A percentile compares a stretch with the other conserved stretches of the same genome.
Conservation (phyloP, 2,329 filamentous ascomycete genomes). For the Penicillium nordicum region DNA sequence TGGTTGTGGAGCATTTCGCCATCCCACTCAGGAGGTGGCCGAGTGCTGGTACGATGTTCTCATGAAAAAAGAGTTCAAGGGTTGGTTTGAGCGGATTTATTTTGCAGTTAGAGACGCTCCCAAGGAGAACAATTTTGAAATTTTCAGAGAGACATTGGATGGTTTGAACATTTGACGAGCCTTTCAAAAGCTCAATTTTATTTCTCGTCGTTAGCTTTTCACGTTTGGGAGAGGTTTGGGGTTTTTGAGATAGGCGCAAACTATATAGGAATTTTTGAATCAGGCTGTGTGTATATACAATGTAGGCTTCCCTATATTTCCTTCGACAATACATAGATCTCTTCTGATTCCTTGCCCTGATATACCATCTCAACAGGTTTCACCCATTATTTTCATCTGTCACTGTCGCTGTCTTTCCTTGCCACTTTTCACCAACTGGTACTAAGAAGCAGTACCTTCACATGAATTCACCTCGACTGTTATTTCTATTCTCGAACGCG, state of each 20-base stretch:
- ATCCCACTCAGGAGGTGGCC: slow-evolving; percentile 62
- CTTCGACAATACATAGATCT: not conserved
- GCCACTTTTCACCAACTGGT: not conserved
- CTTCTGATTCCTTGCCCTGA: not conserved
- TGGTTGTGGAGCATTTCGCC: slow-evolving; percentile 65
- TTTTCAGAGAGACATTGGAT: not conserved
- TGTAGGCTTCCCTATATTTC: not conserved
- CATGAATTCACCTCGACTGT: not conserved
- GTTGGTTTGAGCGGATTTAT: slow-evolving; percentile 62
- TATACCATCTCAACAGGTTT: not conserved
- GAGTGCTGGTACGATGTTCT: slow-evolving; percentile 61
- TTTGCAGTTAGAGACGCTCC: slow-evolving; percentile 54
- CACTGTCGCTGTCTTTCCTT: not conserved
- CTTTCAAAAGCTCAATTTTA: not conserved
- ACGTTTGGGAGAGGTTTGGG: not conserved
- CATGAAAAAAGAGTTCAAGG: slow-evolving; percentile 57
- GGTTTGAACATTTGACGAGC: not conserved
- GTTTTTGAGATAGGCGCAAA: not conserved
- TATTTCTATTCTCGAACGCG: not conserved
- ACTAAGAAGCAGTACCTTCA: not conserved
- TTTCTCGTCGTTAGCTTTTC: not conserved
- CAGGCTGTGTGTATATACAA: not conserved
- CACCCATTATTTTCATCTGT: not conserved
- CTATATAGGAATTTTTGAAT: not conserved
- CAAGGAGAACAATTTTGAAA: not conserved